A percentile compares a stretch with the other conserved stretches of the same genome.
Conservation (phyloP, 2,329 filamentous ascomycete genomes). For the Zasmidium angulare region DNA sequence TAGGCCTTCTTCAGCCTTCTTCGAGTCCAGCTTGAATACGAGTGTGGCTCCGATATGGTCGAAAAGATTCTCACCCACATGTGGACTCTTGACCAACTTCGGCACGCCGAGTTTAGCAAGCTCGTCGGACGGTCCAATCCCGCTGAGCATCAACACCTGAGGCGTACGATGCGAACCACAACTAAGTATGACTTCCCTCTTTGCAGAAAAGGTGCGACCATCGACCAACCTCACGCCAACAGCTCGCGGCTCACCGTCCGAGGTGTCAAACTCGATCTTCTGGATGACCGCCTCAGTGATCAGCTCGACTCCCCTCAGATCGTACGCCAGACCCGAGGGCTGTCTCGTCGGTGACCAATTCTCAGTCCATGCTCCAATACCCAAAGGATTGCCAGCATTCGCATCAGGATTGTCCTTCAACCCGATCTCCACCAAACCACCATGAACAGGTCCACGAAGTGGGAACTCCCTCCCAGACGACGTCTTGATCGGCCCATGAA, state of each 20-base stretch:
- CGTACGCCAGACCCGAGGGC: not conserved
- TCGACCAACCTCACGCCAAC: not conserved
- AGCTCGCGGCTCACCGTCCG: not conserved
- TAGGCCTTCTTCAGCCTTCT: not conserved
- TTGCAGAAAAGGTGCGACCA: slow-evolving; percentile 20
- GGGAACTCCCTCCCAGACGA: not conserved
- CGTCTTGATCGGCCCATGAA: slow-evolving; percentile 1
- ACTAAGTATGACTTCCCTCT: slow-evolving; percentile 42
- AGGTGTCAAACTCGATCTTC: not conserved
- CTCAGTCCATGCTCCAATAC: not conserved
- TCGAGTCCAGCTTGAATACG: slow-evolving; percentile 5
- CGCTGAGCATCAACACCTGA: slow-evolving; percentile 57
- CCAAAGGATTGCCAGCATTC: slow-evolving; percentile 2
- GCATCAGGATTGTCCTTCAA: not conserved
- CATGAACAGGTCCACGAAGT: not conserved
- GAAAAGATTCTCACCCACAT: slow-evolving; percentile 61
- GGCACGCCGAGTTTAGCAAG: slow-evolving; percentile 54
- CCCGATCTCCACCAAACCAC: not conserved
- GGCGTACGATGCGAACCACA: slow-evolving; percentile 43
- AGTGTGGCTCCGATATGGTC: slow-evolving; percentile 45
- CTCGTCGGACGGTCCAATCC: slow-evolving; percentile 56
- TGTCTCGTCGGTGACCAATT: slow-evolving; percentile 3
- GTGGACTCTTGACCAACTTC: slow-evolving; percentile 57
- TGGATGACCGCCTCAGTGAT: not conserved
- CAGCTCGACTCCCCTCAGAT: not conserved